Evolutionary conservation across 2,329 filamentous ascomycete species (phyloP).

Genomic region (Penicillium sp.): DNA sequence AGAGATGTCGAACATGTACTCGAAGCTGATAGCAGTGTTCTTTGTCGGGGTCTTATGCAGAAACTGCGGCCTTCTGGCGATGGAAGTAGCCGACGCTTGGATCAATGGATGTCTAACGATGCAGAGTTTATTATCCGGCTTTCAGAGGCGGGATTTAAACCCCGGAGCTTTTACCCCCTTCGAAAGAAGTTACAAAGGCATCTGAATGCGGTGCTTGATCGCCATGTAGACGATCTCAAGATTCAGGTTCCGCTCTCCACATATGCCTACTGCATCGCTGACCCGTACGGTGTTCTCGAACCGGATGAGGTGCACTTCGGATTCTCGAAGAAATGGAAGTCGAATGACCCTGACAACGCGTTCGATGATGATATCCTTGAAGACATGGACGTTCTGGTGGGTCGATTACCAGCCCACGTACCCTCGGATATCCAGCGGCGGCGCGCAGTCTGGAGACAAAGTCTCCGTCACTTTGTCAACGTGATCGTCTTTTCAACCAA

Average conservation of each 20-base stretch:
- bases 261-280: constrained; percentile 52
- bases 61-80: constrained; percentile 26
- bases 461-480: constrained; percentile 52
- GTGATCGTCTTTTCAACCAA: constrained; percentile 53
- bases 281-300: constrained; percentile 48
- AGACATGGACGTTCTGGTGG: constrained; percentile 49
- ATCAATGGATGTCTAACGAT: constrained; percentile 34
- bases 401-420: constrained; percentile 52
- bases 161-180: constrained; percentile 39
- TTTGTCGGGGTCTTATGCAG: constrained; percentile 36
- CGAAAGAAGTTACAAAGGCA: constrained; percentile 37
- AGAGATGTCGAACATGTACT: constrained; percentile 35
- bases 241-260: constrained; percentile 49
- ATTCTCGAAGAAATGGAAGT: constrained; percentile 46
- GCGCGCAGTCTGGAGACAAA: constrained; percentile 44
- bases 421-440: constrained; percentile 56
- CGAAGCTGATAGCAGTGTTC: constrained; percentile 27
- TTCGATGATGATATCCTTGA: constrained; percentile 44
- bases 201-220: constrained; percentile 38
- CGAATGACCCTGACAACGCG: constrained; percentile 25
- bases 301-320: constrained; percentile 53
- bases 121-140: constrained; percentile 35
- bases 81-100: constrained; percentile 23
- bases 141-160: constrained; percentile 45
- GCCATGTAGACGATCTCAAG: constrained; percentile 43